These are phyloP conservation scores for Xanthoconium purpureum DNA, from an alignment of 768 basidiomycete species.

Conservation along the genomic window DNA sequence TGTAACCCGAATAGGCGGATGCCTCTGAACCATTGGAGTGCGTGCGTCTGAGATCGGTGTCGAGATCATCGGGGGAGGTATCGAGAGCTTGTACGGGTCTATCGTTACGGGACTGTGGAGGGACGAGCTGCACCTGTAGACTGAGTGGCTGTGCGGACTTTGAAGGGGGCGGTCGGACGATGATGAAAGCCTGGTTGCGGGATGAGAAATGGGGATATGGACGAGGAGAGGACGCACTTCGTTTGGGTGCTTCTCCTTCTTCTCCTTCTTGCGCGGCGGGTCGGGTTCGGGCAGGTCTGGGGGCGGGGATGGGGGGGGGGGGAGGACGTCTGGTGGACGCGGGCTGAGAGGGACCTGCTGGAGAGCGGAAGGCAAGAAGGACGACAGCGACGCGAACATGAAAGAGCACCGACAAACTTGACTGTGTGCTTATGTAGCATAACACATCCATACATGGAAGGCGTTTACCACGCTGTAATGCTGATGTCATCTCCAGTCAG, in stretches of 20 bases:
- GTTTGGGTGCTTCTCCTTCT: conserved; percentile 35
- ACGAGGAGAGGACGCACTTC: conserved; percentile 39
- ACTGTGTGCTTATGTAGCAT: conserved; percentile 16
- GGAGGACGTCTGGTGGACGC: conserved; percentile 21
- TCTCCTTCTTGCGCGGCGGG: conserved; percentile 44
- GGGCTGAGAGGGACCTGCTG: conserved; percentile 35
- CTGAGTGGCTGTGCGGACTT: conserved; percentile 85
- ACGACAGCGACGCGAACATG: conserved; percentile 55
- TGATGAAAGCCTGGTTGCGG: conserved; percentile 71
- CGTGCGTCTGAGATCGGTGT: conserved; percentile 28
- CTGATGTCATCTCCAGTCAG: not conserved
- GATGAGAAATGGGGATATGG: conserved; percentile 7
- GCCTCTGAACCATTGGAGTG: conserved; percentile 52
- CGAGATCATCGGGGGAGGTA: conserved; percentile 29
- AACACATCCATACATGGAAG: not conserved
- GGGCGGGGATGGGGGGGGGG: conserved; percentile 9
- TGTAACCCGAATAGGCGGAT: conserved; percentile 45
- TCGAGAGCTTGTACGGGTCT: conserved; percentile 47
- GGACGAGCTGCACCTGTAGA: conserved; percentile 88
- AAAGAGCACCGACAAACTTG: not conserved
- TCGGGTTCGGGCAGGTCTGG: conserved; percentile 22
- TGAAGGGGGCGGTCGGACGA: conserved; percentile 87
- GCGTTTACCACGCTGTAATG: conserved; percentile 7
- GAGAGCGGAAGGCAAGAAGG: conserved; percentile 48
- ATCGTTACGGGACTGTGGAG: conserved; percentile 45